phyloP scores from a whole-genome alignment of 176 grass and related monocot species.

The Oryza meridionalis region DNA sequence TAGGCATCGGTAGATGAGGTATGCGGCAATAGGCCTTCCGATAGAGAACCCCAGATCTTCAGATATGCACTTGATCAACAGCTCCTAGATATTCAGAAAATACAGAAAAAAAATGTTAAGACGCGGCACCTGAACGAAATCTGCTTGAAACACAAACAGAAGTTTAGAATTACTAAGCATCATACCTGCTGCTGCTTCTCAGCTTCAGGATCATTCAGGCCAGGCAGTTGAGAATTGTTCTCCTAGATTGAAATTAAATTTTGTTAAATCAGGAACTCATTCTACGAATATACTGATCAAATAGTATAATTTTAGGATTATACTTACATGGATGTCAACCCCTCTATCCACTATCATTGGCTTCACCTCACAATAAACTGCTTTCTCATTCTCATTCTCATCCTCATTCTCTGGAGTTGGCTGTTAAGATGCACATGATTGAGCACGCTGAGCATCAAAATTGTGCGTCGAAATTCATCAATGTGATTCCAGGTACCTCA shows the following conservation, averaged over 20 bases:
- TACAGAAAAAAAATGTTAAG: not conserved
- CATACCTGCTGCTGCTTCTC: conserved; percentile 59
- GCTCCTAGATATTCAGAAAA: conserved; percentile 45
- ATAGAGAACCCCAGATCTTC: conserved; percentile 73
- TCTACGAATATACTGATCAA: conserved; percentile 1
- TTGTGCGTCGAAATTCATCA: not conserved
- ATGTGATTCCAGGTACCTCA: conserved; percentile 34
- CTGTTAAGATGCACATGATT: conserved; percentile 32
- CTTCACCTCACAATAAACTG: conserved; percentile 37
- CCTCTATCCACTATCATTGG: conserved; percentile 32
- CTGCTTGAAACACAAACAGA: not conserved
- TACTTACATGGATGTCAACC: conserved; percentile 43
- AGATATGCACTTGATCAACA: conserved; percentile 72
- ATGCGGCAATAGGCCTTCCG: conserved; percentile 54
- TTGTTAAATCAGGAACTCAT: conserved; percentile 23
- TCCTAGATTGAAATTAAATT: conserved; percentile 39
- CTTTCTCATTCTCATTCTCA: conserved; percentile 29
- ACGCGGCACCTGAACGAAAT: not conserved
- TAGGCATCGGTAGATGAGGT: conserved; percentile 60
- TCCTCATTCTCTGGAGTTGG: conserved; percentile 15
- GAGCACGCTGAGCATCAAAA: not conserved
- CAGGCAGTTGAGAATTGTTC: conserved; percentile 24
- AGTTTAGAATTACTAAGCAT: conserved; percentile 15
- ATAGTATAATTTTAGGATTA: not conserved
- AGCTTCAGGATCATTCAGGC: conserved; percentile 46